A percentile compares a stretch with the other conserved stretches of the same genome.
phyloP scores from a whole-genome alignment of 352 stramenopile genomes.

The Pythium vanterpoolii region DNA sequence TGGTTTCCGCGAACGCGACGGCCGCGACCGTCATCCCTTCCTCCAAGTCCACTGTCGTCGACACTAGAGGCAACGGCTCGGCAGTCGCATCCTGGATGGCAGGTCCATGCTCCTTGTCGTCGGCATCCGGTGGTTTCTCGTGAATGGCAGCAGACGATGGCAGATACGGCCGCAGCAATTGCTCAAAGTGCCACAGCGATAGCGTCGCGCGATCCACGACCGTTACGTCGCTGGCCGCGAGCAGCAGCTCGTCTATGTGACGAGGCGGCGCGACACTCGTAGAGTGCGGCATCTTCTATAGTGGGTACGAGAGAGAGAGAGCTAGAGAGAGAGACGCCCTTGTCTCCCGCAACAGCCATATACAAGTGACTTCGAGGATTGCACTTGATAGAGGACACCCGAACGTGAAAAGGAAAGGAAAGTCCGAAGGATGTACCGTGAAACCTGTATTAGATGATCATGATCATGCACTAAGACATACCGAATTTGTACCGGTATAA shows the following conservation, averaged over 20 bases:
- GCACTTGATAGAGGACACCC: background rate
- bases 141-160: conserved; percentile 10
- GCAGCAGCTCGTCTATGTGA: conserved; percentile 49
- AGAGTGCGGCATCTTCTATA: conserved; percentile 7
- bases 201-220: conserved; percentile 73
- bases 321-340: background rate
- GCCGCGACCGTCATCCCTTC: conserved; percentile 74
- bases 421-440: conserved; percentile 1
- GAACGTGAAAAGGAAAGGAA: background rate
- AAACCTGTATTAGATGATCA: background rate
- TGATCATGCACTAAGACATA: background rate
- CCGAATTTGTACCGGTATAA: background rate
- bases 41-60: conserved; percentile 39
- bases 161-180: conserved; percentile 52
- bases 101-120: conserved; percentile 18
- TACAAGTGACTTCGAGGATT: background rate
- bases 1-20: conserved; percentile 25
- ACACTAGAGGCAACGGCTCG: background rate
- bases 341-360: background rate
- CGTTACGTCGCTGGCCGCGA: conserved; percentile 55
- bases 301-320: background rate
- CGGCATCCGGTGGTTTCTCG: conserved; percentile 8
- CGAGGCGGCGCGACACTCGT: background rate
- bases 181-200: conserved; percentile 78
- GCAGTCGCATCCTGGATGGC: background rate